Percentiles rank a stretch among this genome's conserved stretches.
These are phyloP conservation scores for Vigna angularis DNA, from an alignment of 306 rosid genomes.

Conservation along the genomic window DNA sequence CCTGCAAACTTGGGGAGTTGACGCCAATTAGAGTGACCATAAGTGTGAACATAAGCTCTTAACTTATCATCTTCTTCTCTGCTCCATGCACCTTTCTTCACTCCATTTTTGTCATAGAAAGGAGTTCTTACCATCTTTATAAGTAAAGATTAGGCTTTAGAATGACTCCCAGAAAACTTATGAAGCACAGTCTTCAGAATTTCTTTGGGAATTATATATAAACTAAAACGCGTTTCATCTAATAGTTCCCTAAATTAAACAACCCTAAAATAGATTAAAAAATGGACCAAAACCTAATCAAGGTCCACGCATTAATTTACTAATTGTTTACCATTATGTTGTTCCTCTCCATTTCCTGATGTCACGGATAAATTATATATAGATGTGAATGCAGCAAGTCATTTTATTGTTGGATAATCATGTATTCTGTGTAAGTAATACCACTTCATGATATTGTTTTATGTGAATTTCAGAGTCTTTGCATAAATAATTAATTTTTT, in stretches of 20 bases:
- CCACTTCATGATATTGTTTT: background rate
- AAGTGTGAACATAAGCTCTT: slow-evolving; percentile 52
- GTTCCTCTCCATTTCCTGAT: background rate
- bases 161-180: slow-evolving; percentile 4
- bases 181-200: background rate
- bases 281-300: slow-evolving; percentile 17
- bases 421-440: no score
- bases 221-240: slow-evolving; percentile 15
- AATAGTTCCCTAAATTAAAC: background rate
- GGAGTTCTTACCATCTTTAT: slow-evolving; percentile 74
- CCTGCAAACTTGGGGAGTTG: slow-evolving; percentile 71
- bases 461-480: background rate
- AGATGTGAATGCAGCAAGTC: background rate
- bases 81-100: slow-evolving; percentile 85
- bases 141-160: background rate
- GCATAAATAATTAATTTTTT: background rate
- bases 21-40: slow-evolving; percentile 81
- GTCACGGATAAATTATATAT: background rate
- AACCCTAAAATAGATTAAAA: background rate
- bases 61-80: slow-evolving; percentile 70
- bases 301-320: background rate
- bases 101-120: slow-evolving; percentile 64
- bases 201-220: background rate
- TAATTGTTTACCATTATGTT: background rate
- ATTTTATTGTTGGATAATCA: background rate